These are phyloP conservation scores for Tricholomella constricta DNA, from an alignment of 768 basidiomycete species.

Conservation along the genomic window DNA sequence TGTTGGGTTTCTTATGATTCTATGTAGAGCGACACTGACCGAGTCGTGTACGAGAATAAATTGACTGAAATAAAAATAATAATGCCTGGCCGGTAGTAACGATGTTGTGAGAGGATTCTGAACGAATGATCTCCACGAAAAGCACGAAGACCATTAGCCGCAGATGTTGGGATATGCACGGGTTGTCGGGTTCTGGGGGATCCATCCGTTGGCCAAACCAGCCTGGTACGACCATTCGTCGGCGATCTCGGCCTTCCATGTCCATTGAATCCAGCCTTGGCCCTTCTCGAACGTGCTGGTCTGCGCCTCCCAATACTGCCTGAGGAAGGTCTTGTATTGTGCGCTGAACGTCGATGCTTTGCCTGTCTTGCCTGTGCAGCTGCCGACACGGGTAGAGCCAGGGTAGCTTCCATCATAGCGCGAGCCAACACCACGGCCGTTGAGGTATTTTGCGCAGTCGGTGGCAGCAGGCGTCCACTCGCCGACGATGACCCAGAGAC, in stretches of 20 bases:
- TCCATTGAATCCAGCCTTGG: slow-evolving; percentile 81
- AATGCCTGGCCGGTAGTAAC: background rate
- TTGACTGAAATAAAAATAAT: background rate
- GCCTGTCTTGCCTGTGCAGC: slow-evolving; percentile 75
- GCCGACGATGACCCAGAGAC: slow-evolving; percentile 83
- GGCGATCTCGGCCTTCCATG: slow-evolving; percentile 81
- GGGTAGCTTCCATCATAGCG: slow-evolving; percentile 64
- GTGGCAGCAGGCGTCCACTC: slow-evolving; percentile 84
- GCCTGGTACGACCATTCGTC: slow-evolving; percentile 92
- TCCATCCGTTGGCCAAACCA: slow-evolving; percentile 81
- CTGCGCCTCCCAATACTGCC: slow-evolving; percentile 86
- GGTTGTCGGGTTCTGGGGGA: slow-evolving; percentile 59
- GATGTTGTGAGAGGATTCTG: background rate
- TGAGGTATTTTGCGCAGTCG: slow-evolving; percentile 81
- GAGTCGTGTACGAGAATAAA: background rate
- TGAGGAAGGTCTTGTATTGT: slow-evolving; percentile 78
- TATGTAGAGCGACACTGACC: background rate
- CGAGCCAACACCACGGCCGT: slow-evolving; percentile 75
- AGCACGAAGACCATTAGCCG: slow-evolving; percentile 26
- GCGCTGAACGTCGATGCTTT: slow-evolving; percentile 72
- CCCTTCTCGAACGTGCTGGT: slow-evolving; percentile 68
- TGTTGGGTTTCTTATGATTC: no score
- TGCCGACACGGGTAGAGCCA: slow-evolving; percentile 70
- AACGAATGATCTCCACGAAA: background rate
- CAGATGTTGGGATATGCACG: slow-evolving; percentile 67